Base-by-base conservation (phyloP, 306 rosid genomes). In the Quercus glauca region DNA sequence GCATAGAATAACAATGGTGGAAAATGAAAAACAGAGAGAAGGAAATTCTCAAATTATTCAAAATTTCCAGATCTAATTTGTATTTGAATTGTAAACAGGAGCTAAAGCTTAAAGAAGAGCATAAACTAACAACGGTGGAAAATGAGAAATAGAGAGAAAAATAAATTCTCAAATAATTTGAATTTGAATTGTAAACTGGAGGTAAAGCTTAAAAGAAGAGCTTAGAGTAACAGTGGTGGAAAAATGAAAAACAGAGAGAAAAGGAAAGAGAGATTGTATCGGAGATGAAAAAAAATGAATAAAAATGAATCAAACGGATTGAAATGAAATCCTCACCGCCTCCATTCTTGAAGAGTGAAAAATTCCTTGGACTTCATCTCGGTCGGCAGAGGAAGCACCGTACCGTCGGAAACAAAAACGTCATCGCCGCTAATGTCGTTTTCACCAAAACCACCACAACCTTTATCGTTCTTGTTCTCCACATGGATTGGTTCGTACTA, bases 341-440 rank as follows among this genome's bases (percentile, higher is more conserved):
- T 89, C 99, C 99, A 95, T 82, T 95, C 98, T 9, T 98, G 98
- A 78, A 95, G 92, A 74, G 92, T 96, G 52, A 75, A 77, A 3
- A 98, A 98, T 89, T 95, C 98, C 76, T 95, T 98, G 18, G 87
- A 77, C 80, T 80, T 94, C 97, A 95, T 86, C 74, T 93, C 94
- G 52, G 51, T 41, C 3, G 96, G 97, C 8, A 91, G 93, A n/a
- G 97, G 97, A 70, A 95, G 96, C 77, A 89, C 87, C 4, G 96
- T 96, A 41, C 97, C 97, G 60, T 93, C 97, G 2, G 96, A 88
- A 9, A 79, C 85, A 74, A 95, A 95, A 68, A 85, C 90, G 25
- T 82, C 89, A 12, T 91, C 92, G 7, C 31, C 0, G 31, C 76
- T 87, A 31, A 56, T 45, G 53, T 82, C 91, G 52, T 82, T 71